phyloP scores from a whole-genome alignment of 2,329 filamentous ascomycete species.

The Alternaria sp. region DNA sequence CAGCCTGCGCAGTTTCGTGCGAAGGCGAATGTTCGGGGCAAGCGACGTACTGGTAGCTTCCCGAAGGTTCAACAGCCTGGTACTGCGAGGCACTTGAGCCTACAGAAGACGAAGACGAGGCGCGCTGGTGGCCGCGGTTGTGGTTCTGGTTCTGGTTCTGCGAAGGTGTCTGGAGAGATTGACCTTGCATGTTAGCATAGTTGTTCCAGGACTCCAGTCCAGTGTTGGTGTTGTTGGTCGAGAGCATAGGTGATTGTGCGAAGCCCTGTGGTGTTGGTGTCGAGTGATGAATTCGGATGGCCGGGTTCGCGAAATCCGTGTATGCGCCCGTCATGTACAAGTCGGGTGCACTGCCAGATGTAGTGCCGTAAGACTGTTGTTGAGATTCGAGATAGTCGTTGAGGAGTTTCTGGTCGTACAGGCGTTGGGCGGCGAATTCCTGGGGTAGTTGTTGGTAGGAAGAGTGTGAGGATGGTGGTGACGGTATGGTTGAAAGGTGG shows the following conservation, averaged over 20 bases:
- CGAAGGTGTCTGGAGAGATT: slow-evolving; percentile 46
- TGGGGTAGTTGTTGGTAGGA: slow-evolving; percentile 43
- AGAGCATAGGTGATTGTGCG: slow-evolving; percentile 45
- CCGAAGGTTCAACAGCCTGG: slow-evolving; percentile 39
- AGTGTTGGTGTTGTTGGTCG: slow-evolving; percentile 34
- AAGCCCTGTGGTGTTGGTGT: slow-evolving; percentile 50
- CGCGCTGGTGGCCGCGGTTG: slow-evolving; percentile 49
- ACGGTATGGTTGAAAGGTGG: slow-evolving; percentile 44
- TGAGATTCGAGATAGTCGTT: slow-evolving; percentile 52
- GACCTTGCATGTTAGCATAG: slow-evolving; percentile 45
- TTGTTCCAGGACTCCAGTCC: slow-evolving; percentile 46
- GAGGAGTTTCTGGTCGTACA: slow-evolving; percentile 48
- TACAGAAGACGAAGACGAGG: slow-evolving; percentile 52
- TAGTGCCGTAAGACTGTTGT: slow-evolving; percentile 38
- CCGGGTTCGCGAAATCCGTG: slow-evolving; percentile 47
- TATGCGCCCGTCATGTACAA: slow-evolving; percentile 48
- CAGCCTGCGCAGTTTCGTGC: slow-evolving; percentile 46
- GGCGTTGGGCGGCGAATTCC: slow-evolving; percentile 34
- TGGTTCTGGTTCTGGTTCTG: slow-evolving; percentile 41
- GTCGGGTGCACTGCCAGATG: slow-evolving; percentile 27
- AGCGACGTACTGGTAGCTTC: slow-evolving; percentile 56
- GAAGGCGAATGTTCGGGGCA: slow-evolving; percentile 56
- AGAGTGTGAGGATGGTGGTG: slow-evolving; percentile 43
- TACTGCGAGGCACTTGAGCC: slow-evolving; percentile 50
- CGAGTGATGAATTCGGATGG: slow-evolving; percentile 54